These are phyloP conservation scores for Wickerhamiella allomyrinae DNA, from an alignment of 805 yeast genomes.

Conservation along the genomic window DNA sequence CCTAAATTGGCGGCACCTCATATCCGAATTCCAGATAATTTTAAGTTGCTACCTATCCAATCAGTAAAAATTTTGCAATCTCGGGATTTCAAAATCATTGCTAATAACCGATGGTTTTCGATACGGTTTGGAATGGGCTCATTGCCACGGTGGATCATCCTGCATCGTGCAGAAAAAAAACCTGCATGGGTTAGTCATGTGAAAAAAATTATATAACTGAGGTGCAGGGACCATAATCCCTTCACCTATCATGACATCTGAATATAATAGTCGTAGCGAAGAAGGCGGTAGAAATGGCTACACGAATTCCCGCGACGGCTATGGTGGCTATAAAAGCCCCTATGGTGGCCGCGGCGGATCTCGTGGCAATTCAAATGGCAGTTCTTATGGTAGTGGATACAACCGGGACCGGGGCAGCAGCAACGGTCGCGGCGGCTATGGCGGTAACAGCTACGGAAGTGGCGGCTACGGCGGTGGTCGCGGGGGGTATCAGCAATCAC, in stretches of 20 bases:
- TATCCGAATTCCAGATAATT: too few species aligned
- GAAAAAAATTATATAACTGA: background rate
- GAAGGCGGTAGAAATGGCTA: background rate
- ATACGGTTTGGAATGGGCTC: too few species aligned
- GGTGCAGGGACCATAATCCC: background rate
- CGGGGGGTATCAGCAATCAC: constrained; percentile 21
- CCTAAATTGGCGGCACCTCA: too few species aligned
- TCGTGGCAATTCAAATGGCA: constrained; percentile 17
- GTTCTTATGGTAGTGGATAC: constrained; percentile 23
- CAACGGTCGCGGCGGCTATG: constrained; percentile 27
- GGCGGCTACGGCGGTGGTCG: constrained; percentile 30
- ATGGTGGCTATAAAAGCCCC: constrained; percentile 12
- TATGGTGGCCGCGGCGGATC: constrained; percentile 19
- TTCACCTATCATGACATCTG: background rate
- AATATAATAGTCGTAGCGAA: constrained; percentile 1
- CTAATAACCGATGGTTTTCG: too few species aligned
- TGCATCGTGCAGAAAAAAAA: background rate
- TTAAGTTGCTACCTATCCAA: too few species aligned
- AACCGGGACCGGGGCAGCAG: constrained; percentile 31
- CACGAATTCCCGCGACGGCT: background rate
- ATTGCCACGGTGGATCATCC: too few species aligned
- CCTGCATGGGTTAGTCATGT: constrained; percentile 1
- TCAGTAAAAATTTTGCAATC: too few species aligned
- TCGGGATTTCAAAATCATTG: too few species aligned
- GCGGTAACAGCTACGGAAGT: constrained; percentile 28